Base-by-base conservation (phyloP, 2,329 filamentous ascomycete genomes). In the Lachnellula subtilissima region DNA sequence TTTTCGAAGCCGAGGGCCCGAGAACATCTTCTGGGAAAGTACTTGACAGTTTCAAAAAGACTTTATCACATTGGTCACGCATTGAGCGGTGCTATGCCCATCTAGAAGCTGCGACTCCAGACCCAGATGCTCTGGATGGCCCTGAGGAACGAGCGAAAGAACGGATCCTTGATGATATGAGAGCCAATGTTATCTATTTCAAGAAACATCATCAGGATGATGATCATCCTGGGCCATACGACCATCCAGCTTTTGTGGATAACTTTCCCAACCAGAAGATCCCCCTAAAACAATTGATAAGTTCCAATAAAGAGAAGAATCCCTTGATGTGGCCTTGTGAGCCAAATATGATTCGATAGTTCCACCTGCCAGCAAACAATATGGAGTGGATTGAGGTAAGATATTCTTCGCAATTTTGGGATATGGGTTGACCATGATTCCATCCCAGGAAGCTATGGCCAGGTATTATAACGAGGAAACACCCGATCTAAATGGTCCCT, bases 301-400 rank as follows among this genome's bases (percentile, higher is more conserved):
- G 32, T 9, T 15, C 42, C 9, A 22, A 56, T 0, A 17, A 17
- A 2, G 32, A 48, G 2, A 39, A 25, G 11, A 56, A 56, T 45
- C 54, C 54, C 25, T 42, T 56, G 23, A 56, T 56, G 49, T 52
- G 49, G 54, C 12, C 50, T 11, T 56, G 54, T 36, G 49, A 56
- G 7, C 28, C 50, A n/a, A 42, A 51, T 22, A 52, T 56, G 54
- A 56, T 52, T 36, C 48, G 54, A 23, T 56, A 56, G n/a, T 56
- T 56, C 23, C 54, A 56, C n/a, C 19, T 56, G 5, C 54, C 54
- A 15, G 42, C 49, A 11, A 56, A 56, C 14, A 56, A 56, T 36
- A 56, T 56, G 54, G 39, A 42, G 7, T 52, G 54, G 54, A 32
- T 56, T 28, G 54, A 56, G 25, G 54, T 56, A n/a, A 43, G 49